phyloP scores from a whole-genome alignment of 768 basidiomycete genomes.

The Psilocybe azurescens region DNA sequence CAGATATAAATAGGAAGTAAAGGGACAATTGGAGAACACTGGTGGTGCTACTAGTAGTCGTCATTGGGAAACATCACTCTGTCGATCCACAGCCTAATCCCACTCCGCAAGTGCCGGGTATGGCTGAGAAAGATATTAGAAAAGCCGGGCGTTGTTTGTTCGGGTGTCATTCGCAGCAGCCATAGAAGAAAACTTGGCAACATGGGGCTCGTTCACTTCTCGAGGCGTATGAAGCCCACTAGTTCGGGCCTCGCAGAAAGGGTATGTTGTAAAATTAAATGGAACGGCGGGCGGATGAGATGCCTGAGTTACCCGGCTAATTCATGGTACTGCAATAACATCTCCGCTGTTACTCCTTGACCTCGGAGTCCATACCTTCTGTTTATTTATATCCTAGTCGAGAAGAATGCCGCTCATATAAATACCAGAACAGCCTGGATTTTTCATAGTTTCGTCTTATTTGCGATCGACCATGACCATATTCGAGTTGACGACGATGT shows the following conservation, averaged over 20 bases:
- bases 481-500: not conserved
- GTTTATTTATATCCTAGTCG: not conserved
- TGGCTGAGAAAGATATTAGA: not conserved
- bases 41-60: not conserved
- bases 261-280: not conserved
- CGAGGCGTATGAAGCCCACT: not conserved
- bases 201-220: not conserved
- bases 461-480: not conserved
- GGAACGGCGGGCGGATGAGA: not conserved
- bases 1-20: not conserved
- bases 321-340: not conserved
- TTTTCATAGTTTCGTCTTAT: not conserved
- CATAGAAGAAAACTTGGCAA: constrained; percentile 1
- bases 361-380: constrained; percentile 2
- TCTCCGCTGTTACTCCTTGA: constrained; percentile 15
- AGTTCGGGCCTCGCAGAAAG: constrained; percentile 1
- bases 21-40: not conserved
- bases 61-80: not conserved
- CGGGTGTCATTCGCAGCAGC: not conserved
- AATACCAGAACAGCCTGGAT: not conserved
- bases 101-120: constrained; percentile 4
- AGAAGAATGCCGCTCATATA: not conserved
- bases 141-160: not conserved
- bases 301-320: not conserved
- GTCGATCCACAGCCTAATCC: not conserved